These are phyloP conservation scores for Colletotrichum camelliae DNA, from an alignment of 2,329 filamentous ascomycete genomes.

Conservation along the genomic window DNA sequence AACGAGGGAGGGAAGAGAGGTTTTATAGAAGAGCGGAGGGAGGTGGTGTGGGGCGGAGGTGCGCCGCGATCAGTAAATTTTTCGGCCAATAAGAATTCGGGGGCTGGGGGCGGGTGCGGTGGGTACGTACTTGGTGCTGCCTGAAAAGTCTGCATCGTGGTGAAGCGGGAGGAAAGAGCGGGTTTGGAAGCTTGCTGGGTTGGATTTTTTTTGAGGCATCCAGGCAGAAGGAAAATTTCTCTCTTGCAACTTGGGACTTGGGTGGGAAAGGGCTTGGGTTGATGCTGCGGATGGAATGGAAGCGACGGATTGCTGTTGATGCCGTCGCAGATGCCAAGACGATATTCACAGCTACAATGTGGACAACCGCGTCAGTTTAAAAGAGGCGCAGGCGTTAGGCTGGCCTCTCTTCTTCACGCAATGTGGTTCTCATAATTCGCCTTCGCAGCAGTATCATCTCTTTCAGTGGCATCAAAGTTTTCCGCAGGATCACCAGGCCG, in stretches of 20 bases:
- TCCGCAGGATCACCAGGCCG: background rate
- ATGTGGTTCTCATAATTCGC: background rate
- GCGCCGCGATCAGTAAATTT: constrained; percentile 3
- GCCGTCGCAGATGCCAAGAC: no score
- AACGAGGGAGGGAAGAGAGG: background rate
- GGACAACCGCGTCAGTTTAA: background rate
- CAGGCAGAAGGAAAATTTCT: background rate
- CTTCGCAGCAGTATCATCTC: background rate
- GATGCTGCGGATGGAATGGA: background rate
- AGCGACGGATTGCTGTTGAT: background rate
- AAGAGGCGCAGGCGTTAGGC: background rate
- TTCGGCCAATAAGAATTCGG: constrained; percentile 2
- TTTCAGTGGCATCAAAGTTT: background rate
- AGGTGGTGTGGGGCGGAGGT: background rate
- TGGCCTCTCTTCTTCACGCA: background rate
- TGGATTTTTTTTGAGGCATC: background rate
- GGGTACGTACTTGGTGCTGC: background rate
- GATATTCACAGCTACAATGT: background rate
- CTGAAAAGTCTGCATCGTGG: background rate
- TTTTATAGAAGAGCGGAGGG: background rate
- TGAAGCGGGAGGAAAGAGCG: background rate
- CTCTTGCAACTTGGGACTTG: background rate
- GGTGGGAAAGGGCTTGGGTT: background rate
- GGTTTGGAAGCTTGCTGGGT: background rate
- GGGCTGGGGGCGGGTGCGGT: background rate